These are phyloP conservation scores for Diaporthe longicolla DNA, from an alignment of 2,329 filamentous ascomycete genomes.

Conservation along the genomic window DNA sequence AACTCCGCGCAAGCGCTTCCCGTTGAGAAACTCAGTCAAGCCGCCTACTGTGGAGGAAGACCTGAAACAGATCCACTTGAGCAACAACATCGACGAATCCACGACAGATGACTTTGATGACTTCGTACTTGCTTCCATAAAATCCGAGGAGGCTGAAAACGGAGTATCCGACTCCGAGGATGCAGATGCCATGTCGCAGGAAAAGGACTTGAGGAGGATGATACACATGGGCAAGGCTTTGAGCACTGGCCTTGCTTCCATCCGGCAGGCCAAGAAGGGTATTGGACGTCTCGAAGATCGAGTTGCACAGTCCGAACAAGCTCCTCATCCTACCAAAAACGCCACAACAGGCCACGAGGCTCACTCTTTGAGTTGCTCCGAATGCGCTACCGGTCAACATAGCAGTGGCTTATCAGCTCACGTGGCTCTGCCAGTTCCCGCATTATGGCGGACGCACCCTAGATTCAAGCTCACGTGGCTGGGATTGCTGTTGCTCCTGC, in stretches of 20 bases:
- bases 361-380: constrained; percentile 34
- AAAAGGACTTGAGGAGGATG: constrained; percentile 60
- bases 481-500: constrained; percentile 60
- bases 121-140: constrained; percentile 55
- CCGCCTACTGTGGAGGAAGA: constrained; percentile 70
- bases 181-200: constrained; percentile 47
- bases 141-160: constrained; percentile 47
- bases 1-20: constrained; percentile 59
- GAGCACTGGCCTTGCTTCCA: constrained; percentile 64
- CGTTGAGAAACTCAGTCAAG: constrained; percentile 67
- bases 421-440: constrained; percentile 61
- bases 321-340: not conserved
- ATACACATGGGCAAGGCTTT: constrained; percentile 68
- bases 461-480: constrained; percentile 63
- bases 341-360: not conserved
- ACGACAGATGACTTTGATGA: constrained; percentile 72
- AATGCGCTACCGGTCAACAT: constrained; percentile 2
- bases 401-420: constrained; percentile 50
- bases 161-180: constrained; percentile 36
- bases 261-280: constrained; percentile 69
- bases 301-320: constrained; percentile 57
- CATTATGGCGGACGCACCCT: constrained; percentile 60
- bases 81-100: constrained; percentile 70
- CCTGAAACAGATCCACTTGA: constrained; percentile 65
- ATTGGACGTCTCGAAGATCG: constrained; percentile 71